Evolutionary conservation across 768 basidiomycete genomes (phyloP), one percentile per base, ranked within the genome.

Genomic region (Holtermanniella nyarrowii): DNA sequence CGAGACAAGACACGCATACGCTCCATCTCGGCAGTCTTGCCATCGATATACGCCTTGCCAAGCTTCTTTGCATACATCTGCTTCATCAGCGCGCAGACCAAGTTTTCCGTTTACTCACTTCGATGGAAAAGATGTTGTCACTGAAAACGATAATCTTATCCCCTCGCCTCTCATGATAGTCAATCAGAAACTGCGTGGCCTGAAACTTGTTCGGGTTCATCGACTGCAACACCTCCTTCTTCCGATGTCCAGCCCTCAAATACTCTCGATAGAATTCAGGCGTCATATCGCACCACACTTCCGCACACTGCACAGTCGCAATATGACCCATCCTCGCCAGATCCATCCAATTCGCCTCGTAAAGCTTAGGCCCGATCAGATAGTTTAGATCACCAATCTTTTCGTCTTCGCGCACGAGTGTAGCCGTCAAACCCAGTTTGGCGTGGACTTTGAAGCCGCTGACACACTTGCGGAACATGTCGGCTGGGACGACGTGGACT

Each of bases 281-380:
- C 18, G 95, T 93, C 95, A 99, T 97, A 16, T 88, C 88, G 68
- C 95, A 99, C 95, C 95, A 99, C 5, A 99, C 95, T 73, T 99
- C 95, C 14, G 95, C 95, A 68, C 95, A 99, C 88, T 97, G 91
- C n/a, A 99, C 95, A 66, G 95, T 97, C 5, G 95, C 95, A 66
- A 99, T 99, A 72, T 99, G 95, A 1, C 95, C 95, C 73, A 97
- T 97, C 55, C 88, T 89, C 48, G 95, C 95, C 60, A 99, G 81
- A 72, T 99, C 95, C 93, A 99, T 97, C 95, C 95, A 99, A 69
- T 99, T 99, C 3, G 95, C 95, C 74, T 99, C 95, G 68, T 99
- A 99, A 25, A 99, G 78, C 73, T 99, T 99, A 10, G 95, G 95
- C 5, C 95, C 95, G 70, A 99, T 97, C 83, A 97, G 87, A 66